Percentiles rank a stretch among this genome's conserved stretches.
Evolutionary conservation across 1,139 yeast genomes (phyloP).

Genomic region (Kluyveromyces marxianus): DNA sequence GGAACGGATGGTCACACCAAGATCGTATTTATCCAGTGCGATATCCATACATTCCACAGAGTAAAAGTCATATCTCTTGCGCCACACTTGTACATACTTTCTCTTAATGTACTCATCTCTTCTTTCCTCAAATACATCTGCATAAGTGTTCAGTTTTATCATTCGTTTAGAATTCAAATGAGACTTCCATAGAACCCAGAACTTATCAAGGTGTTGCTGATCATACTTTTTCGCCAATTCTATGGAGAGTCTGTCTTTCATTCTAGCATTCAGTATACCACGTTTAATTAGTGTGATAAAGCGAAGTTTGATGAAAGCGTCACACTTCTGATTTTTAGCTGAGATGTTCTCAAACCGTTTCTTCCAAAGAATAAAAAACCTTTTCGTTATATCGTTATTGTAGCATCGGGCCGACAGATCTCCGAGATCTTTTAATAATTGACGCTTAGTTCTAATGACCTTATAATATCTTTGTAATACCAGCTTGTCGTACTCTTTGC

Average conservation of each 20-base stretch:
- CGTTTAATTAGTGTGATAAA: conserved; percentile 6
- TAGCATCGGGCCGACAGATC: conserved; percentile 2
- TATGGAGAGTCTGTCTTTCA: conserved; percentile 7
- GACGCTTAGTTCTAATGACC: not conserved
- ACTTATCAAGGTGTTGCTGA: not conserved
- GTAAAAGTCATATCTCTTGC: conserved; percentile 8
- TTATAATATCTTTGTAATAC: not conserved
- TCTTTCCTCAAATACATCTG: conserved; percentile 7
- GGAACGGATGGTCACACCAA: not conserved
- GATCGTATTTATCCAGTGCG: conserved; percentile 5
- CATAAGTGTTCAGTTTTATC: conserved; percentile 10
- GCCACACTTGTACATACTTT: conserved; percentile 15
- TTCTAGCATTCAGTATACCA: not conserved
- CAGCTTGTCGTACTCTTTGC: not conserved
- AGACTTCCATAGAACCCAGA: conserved; percentile 14
- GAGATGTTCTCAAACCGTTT: not conserved
- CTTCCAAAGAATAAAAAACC: conserved; percentile 17
- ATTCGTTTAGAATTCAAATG: conserved; percentile 7
- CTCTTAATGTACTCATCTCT: not conserved
- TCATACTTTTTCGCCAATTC: conserved; percentile 4
- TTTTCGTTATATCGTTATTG: conserved; percentile 14
- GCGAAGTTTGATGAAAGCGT: conserved; percentile 8
- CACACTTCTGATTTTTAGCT: conserved; percentile 5
- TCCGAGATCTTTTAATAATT: not conserved
- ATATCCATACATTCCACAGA: conserved; percentile 9